Evolutionary conservation across 768 basidiomycete species (phyloP).

Genomic region (Galerina sulciceps): DNA sequence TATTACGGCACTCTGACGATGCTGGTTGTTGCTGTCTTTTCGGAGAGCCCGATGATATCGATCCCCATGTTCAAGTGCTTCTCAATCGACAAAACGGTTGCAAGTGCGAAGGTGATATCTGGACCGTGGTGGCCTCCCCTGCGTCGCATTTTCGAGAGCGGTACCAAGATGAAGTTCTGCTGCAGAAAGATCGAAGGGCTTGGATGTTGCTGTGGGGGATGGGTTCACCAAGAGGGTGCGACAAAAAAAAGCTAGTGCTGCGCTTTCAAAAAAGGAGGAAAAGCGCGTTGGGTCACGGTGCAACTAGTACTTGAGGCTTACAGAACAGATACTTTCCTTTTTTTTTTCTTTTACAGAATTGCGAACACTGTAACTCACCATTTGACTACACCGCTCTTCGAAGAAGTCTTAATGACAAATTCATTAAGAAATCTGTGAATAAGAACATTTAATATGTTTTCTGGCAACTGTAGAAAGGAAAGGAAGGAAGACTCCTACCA

Average conservation of each 20-base stretch:
- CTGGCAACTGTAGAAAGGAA: too few species aligned
- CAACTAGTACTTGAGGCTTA: too few species aligned
- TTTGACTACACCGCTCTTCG: too few species aligned
- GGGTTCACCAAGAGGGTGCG: background rate
- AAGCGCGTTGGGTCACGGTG: too few species aligned
- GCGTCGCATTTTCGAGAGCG: background rate
- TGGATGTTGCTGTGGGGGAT: background rate
- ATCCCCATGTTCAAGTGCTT: background rate
- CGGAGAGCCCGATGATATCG: background rate
- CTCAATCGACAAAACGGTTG: background rate
- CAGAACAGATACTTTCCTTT: too few species aligned
- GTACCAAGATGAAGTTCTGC: background rate
- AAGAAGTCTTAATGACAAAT: too few species aligned
- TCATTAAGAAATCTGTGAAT: too few species aligned
- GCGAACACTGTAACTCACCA: too few species aligned
- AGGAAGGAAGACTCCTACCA: too few species aligned
- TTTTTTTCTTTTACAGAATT: too few species aligned
- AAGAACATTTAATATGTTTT: too few species aligned
- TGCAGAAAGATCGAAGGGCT: background rate
- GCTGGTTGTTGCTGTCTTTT: background rate
- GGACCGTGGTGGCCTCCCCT: background rate
- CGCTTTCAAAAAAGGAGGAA: too few species aligned
- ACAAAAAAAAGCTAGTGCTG: background rate
- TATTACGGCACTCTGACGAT: slow-evolving; percentile 2
- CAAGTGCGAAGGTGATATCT: background rate